Percentiles rank a stretch among this genome's conserved stretches.
Conservation (phyloP, 495 filamentous ascomycete genomes). For the Aspergillus diversus region DNA sequence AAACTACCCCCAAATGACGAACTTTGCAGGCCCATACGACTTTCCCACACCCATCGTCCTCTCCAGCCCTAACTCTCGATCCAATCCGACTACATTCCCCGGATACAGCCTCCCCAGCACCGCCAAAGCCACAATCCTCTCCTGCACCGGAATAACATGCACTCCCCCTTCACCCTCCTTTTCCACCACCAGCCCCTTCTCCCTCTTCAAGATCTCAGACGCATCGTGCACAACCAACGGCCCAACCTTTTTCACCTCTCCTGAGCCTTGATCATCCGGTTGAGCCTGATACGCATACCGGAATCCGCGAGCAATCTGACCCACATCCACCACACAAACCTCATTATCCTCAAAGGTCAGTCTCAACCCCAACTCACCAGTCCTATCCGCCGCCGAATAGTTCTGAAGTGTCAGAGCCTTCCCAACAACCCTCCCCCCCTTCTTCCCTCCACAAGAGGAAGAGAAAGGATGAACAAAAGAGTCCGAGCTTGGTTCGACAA, state of each 20-base stretch:
- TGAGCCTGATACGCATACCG: slow-evolving; percentile 32
- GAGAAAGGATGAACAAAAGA: too few relatives aligned
- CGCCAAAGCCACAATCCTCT: slow-evolving; percentile 28
- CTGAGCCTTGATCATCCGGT: background rate
- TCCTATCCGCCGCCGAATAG: background rate
- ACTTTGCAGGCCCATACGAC: slow-evolving; percentile 28
- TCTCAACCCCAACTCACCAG: slow-evolving; percentile 22
- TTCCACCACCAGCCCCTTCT: slow-evolving; percentile 17
- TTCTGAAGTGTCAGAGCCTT: too few relatives aligned
- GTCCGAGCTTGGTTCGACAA: too few relatives aligned
- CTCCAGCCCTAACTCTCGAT: slow-evolving; percentile 14
- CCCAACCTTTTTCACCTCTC: background rate
- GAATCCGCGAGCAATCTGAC: slow-evolving; percentile 37
- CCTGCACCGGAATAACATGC: slow-evolving; percentile 29
- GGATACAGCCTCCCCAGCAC: slow-evolving; percentile 38
- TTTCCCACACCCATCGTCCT: slow-evolving; percentile 26
- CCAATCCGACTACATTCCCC: slow-evolving; percentile 34
- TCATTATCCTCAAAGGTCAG: slow-evolving; percentile 22
- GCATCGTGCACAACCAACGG: slow-evolving; percentile 14
- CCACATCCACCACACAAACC: slow-evolving; percentile 30
- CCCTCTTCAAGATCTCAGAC: slow-evolving; percentile 13
- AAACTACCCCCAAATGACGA: slow-evolving; percentile 31
- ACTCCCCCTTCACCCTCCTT: slow-evolving; percentile 22
- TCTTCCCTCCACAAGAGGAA: too few relatives aligned
- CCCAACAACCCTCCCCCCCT: too few relatives aligned